These are phyloP conservation scores for Cyamopsis tetragonoloba DNA, from an alignment of 306 rosid species.

Conservation along the genomic window DNA sequence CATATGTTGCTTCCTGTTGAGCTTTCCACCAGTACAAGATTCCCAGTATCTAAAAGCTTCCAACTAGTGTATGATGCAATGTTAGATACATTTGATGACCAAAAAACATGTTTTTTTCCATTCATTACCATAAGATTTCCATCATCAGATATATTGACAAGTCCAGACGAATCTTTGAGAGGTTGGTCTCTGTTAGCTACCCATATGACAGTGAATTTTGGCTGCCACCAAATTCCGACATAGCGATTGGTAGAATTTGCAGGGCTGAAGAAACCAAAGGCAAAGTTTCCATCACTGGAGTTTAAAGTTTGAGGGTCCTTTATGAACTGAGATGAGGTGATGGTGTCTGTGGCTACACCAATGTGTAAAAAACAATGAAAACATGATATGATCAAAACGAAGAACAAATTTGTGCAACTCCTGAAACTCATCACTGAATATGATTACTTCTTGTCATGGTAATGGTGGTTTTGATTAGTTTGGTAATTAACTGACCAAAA, in stretches of 20 bases:
- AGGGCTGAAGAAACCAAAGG: conserved; percentile 44
- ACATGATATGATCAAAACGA: not conserved
- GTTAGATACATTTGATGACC: conserved; percentile 28
- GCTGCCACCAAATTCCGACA: conserved; percentile 40
- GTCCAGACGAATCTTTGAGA: conserved; percentile 20
- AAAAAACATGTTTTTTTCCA: not conserved
- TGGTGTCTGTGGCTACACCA: not conserved
- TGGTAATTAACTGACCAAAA: no score
- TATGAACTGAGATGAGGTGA: conserved; percentile 9
- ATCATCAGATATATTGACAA: conserved; percentile 18
- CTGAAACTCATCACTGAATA: not conserved
- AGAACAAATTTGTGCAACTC: not conserved
- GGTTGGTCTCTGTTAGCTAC: conserved; percentile 42
- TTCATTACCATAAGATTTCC: conserved; percentile 26
- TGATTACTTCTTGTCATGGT: no score
- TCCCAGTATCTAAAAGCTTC: conserved; percentile 29
- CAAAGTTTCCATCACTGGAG: conserved; percentile 17
- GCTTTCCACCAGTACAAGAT: conserved; percentile 27
- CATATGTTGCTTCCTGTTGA: conserved; percentile 14
- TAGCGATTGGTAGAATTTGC: conserved; percentile 18
- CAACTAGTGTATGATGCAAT: not conserved
- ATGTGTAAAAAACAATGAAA: not conserved
- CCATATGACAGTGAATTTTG: conserved; percentile 26
- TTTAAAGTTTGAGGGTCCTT: conserved; percentile 17
- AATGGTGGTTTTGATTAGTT: no score